Base-by-base conservation (phyloP, 1,284 basidiomycete genomes). In the Moesziomyces aphidis region DNA sequence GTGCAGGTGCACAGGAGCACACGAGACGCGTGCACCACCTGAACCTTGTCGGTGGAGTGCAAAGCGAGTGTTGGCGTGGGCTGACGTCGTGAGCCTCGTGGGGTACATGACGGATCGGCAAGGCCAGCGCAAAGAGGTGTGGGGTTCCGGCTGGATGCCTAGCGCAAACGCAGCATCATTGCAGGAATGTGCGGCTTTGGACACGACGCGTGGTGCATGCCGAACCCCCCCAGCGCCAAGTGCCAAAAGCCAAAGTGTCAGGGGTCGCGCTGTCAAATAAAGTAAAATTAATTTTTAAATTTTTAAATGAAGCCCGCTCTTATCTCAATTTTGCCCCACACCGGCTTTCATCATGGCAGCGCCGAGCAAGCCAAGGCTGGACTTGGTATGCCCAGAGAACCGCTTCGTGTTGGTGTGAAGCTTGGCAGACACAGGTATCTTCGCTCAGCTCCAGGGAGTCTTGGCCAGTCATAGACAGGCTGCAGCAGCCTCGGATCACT, bases 21-120 rank as follows among this genome's bases (percentile, higher is more conserved):
- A 19, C 39, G 28, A 55, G 56, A 51, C 57, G 50, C 57, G 57
- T 60, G 57, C 57, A 53, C 57, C 24, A 39, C 57, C 43, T 58
- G 43, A 15, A 31, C 42, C 26, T 10, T n/a, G 24, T 34, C 49
- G 17, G 34, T 31, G 36, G 11, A 8, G 17, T 15, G 36, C 36
- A 13, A 17, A 42, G 39, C 39, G 13, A 13, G 31, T 42, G 39
- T 42, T 42, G 39, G 39, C n/a, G 39, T 42, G 39, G 39, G 39
- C n/a, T 42, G 39, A 42, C 39, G 39, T 42, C 39, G 23, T 49
- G 23, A 49, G 48, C 48, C 55, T 57, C 55, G 55, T 50, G 48
- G 48, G n/a, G 23, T 42, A 36, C 47, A 42, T 49, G 19, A 22
- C 1, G 43, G 28, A 36, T 26, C 22, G 42, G 42, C 39, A 22